Conservation (phyloP, 371 early-diverging fungal species). For the Lichtheimia corymbifera region DNA sequence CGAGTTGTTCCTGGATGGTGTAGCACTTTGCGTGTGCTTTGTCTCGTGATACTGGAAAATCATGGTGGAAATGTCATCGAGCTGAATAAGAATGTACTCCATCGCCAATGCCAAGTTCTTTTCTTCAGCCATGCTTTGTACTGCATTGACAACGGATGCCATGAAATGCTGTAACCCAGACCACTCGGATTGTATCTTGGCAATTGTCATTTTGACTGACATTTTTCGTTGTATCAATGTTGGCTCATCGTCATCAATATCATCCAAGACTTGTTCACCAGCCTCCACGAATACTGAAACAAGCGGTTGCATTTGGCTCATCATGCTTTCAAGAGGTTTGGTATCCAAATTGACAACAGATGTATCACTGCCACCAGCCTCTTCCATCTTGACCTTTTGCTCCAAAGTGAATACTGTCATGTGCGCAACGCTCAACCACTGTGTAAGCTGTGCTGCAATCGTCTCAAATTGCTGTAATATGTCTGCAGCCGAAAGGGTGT, state of each 20-base stretch:
- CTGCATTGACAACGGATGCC: conserved; percentile 27
- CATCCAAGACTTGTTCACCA: conserved; percentile 26
- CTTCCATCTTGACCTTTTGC: conserved; percentile 33
- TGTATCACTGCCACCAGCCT: conserved; percentile 6
- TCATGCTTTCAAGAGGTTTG: conserved; percentile 18
- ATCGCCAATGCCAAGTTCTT: conserved; percentile 20
- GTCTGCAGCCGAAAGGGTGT: conserved; percentile 11
- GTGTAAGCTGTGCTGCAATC: conserved; percentile 23
- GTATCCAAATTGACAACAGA: conserved; percentile 1
- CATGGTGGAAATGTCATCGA: conserved; percentile 41
- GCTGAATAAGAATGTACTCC: conserved; percentile 32
- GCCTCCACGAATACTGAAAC: conserved; percentile 21
- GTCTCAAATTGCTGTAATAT: conserved; percentile 17
- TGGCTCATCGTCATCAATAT: conserved; percentile 24
- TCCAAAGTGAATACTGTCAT: conserved; percentile 40
- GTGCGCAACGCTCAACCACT: conserved; percentile 42
- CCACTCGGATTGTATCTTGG: conserved; percentile 51
- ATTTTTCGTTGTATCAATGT: conserved; percentile 17
- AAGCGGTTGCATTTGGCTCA: conserved; percentile 20
- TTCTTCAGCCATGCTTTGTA: conserved; percentile 22
- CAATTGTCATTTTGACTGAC: conserved; percentile 21
- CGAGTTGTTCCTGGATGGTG: conserved; percentile 6
- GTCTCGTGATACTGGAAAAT: conserved; percentile 49
- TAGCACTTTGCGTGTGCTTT: conserved; percentile 14
- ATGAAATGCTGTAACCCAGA: conserved; percentile 49